These are phyloP conservation scores for Ceratocystis eucalypticola DNA, from an alignment of 2,329 filamentous ascomycete genomes.

Conservation along the genomic window DNA sequence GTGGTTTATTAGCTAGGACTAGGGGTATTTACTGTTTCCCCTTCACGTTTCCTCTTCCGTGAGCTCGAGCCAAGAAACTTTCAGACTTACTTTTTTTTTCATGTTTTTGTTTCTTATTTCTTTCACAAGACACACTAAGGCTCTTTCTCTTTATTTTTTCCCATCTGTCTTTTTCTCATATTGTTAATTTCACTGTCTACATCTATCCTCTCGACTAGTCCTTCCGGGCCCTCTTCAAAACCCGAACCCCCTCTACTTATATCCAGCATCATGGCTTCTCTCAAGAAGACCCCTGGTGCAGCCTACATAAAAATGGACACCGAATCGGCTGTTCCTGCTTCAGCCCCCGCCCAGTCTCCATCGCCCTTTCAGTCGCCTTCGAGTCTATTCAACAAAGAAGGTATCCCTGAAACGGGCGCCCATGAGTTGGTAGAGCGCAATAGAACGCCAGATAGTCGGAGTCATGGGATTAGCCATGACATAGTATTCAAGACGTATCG, in stretches of 20 bases:
- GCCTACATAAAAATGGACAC: conserved; percentile 14
- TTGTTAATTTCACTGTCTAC: not conserved
- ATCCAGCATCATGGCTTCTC: conserved; percentile 3
- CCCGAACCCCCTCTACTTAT: not conserved
- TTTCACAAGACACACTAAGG: not conserved
- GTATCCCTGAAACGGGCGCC: not conserved
- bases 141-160: not conserved
- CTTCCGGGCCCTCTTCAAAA: not conserved
- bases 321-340: not conserved
- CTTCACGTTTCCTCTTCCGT: not conserved
- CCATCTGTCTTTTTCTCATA: conserved; percentile 1
- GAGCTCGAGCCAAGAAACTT: conserved; percentile 7
- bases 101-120: not conserved
- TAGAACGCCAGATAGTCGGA: conserved; percentile 8
- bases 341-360: not conserved
- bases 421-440: conserved; percentile 5
- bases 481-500: conserved; percentile 47
- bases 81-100: not conserved
- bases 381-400: conserved; percentile 7
- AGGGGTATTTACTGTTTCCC: not conserved
- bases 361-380: not conserved
- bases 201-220: not conserved
- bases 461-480: conserved; percentile 4
- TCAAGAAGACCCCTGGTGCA: not conserved
- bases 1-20: conserved; percentile 1